Evolutionary conservation across 169 alveolate genomes (phyloP).

Genomic region (Plasmodium gonderi): DNA sequence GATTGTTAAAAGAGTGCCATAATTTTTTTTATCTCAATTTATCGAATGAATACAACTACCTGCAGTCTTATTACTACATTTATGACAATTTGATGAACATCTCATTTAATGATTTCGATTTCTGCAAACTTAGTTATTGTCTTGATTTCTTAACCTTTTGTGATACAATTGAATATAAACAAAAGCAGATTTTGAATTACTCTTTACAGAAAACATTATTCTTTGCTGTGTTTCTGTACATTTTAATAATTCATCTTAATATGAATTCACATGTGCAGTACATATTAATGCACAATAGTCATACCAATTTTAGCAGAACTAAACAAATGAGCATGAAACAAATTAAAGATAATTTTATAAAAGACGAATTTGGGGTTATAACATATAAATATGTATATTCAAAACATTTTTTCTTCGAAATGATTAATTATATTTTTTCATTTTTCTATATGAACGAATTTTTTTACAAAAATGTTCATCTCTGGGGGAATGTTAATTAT

Average conservation of each 20-base stretch:
- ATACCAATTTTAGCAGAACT: background rate
- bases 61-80: slow-evolving; percentile 38
- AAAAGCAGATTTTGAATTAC: slow-evolving; percentile 20
- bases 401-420: slow-evolving; percentile 34
- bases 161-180: slow-evolving; percentile 44
- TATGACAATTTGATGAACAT: slow-evolving; percentile 42
- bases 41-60: slow-evolving; percentile 39
- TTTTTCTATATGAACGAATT: slow-evolving; percentile 54
- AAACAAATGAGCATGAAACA: slow-evolving; percentile 5
- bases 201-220: slow-evolving; percentile 36
- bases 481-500: slow-evolving; percentile 30
- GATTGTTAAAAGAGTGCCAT: slow-evolving; percentile 4
- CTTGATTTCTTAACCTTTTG: slow-evolving; percentile 41
- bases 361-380: slow-evolving; percentile 26
- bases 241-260: slow-evolving; percentile 20
- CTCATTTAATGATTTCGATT: slow-evolving; percentile 57
- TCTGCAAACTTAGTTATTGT: slow-evolving; percentile 26
- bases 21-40: slow-evolving; percentile 25
- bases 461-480: slow-evolving; percentile 41
- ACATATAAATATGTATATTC: slow-evolving; percentile 57
- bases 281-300: slow-evolving; percentile 27
- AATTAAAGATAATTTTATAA: slow-evolving; percentile 37
- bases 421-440: slow-evolving; percentile 30
- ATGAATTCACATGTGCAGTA: slow-evolving; percentile 39
- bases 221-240: slow-evolving; percentile 18